Evolutionary conservation across 306 rosid genomes (phyloP).

Genomic region (Vachellia collinsii): DNA sequence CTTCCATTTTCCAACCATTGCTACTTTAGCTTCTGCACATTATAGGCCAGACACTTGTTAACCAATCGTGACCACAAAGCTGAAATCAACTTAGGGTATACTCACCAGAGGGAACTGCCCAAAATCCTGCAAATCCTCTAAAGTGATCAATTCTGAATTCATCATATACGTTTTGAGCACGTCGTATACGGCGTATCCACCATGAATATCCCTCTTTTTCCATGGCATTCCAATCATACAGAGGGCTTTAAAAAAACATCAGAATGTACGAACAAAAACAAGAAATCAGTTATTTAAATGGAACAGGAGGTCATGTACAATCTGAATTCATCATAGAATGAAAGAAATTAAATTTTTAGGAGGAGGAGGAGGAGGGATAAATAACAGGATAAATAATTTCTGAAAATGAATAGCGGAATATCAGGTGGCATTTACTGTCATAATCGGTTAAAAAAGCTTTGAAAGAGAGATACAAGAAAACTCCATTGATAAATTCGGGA

Average conservation of each 20-base stretch:
- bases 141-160: constrained; percentile 96
- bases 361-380: not conserved
- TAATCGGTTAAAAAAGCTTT: constrained; percentile 11
- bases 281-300: constrained; percentile 37
- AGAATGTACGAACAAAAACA: constrained; percentile 28
- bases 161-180: constrained; percentile 83
- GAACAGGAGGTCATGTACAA: constrained; percentile 4
- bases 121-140: constrained; percentile 90
- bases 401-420: constrained; percentile 28
- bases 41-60: constrained; percentile 44
- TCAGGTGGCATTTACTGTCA: constrained; percentile 1
- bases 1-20: constrained; percentile 94
- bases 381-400: not conserved
- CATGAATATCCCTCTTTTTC: constrained; percentile 91
- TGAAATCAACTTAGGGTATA: constrained; percentile 29
- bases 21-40: constrained; percentile 83
- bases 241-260: constrained; percentile 61
- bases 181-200: constrained; percentile 85
- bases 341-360: not conserved
- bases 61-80: constrained; percentile 27
- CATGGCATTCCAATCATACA: constrained; percentile 96
- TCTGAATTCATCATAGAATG: not conserved
- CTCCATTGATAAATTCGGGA: constrained; percentile 2
- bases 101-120: constrained; percentile 97
- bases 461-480: constrained; percentile 18